A percentile compares a stretch with the other conserved stretches of the same genome.
These are phyloP conservation scores for Silene uniflora DNA, from an alignment of 148 eudicot species.

Conservation along the genomic window DNA sequence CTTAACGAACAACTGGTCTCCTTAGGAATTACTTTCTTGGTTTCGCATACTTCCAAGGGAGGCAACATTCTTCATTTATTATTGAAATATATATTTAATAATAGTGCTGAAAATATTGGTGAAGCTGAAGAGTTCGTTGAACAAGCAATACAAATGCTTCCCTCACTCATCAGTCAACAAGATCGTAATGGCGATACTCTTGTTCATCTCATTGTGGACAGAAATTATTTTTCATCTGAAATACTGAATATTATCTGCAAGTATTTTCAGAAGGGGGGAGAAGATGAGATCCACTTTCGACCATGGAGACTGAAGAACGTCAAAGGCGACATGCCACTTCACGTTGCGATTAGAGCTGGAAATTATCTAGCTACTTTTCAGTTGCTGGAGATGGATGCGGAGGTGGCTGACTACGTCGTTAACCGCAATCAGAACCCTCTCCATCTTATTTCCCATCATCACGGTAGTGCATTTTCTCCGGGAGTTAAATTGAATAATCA, in stretches of 20 bases:
- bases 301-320: no score
- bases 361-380: not conserved
- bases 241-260: no score
- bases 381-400: not conserved
- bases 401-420: not conserved
- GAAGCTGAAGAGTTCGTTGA: not conserved
- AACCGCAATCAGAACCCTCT: not conserved
- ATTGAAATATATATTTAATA: not conserved
- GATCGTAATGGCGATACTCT: no score
- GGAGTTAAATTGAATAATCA: not conserved
- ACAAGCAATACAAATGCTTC: not conserved
- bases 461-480: no score
- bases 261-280: no score
- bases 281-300: not conserved
- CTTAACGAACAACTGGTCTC: not conserved
- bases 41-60: not conserved
- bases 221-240: no score
- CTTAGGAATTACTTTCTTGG: not conserved
- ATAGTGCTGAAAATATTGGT: not conserved
- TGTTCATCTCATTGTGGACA: no score
- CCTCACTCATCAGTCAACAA: not conserved
- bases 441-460: not conserved
- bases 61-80: no score
- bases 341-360: not conserved
- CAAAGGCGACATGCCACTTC: no score